Percentiles rank a stretch among this genome's conserved stretches.
phyloP scores from a whole-genome alignment of 2,329 filamentous ascomycete species.

The Corniculantispora saksenae region DNA sequence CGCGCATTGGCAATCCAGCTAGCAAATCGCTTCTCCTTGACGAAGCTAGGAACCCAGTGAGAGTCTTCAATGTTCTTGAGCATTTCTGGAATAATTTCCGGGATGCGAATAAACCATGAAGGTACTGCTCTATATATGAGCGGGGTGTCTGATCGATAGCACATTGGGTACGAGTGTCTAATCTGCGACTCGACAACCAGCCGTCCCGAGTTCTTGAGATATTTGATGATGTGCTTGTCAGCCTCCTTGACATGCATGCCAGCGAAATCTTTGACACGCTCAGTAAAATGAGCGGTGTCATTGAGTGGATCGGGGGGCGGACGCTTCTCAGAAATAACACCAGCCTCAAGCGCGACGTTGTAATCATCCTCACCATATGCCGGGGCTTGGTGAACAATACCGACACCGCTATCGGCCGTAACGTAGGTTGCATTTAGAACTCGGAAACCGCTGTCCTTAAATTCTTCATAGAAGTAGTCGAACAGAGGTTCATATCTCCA shows the following conservation, averaged over 20 bases:
- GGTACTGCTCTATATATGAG: constrained; percentile 90
- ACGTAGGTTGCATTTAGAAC: constrained; percentile 85
- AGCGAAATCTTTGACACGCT: constrained; percentile 75
- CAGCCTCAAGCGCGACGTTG: constrained; percentile 72
- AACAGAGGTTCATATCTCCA: constrained; percentile 91
- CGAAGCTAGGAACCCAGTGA: constrained; percentile 87
- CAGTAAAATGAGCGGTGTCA: constrained; percentile 76
- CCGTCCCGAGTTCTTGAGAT: constrained; percentile 75
- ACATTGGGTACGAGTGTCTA: constrained; percentile 90
- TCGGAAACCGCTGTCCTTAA: constrained; percentile 80
- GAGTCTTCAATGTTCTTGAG: constrained; percentile 86
- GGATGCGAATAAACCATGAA: constrained; percentile 92
- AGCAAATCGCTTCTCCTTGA: constrained; percentile 88
- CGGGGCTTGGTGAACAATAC: constrained; percentile 90
- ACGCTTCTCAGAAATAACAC: constrained; percentile 74
- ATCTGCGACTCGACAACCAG: constrained; percentile 84
- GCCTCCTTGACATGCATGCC: constrained; percentile 90
- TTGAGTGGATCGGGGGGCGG: constrained; percentile 91
- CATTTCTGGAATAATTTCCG: constrained; percentile 81
- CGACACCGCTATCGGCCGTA: constrained; percentile 85
- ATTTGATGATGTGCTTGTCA: constrained; percentile 90
- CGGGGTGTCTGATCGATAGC: constrained; percentile 91
- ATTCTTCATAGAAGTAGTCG: constrained; percentile 85
- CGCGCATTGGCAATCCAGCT: constrained; percentile 90
- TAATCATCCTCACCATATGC: constrained; percentile 98